Conservation (phyloP, 2,329 filamentous ascomycete species). For the Pyrenophora tritici-repentis region DNA sequence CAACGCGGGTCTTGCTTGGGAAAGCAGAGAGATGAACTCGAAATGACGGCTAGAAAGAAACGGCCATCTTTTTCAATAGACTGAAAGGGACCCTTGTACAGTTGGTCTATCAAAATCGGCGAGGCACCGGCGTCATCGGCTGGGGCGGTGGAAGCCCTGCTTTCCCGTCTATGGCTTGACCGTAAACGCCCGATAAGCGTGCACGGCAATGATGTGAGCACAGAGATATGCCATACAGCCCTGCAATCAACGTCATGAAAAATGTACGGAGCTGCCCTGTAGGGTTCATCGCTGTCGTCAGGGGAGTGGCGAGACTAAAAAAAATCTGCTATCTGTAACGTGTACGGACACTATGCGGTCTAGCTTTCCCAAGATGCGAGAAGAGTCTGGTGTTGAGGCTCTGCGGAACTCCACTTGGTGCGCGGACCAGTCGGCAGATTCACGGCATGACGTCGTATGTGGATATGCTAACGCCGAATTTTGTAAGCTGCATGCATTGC, state of each 20-base stretch:
- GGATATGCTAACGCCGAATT: constrained; percentile 8
- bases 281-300: constrained; percentile 1
- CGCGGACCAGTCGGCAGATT: constrained; percentile 9
- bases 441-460: constrained; percentile 15
- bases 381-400: constrained; percentile 25
- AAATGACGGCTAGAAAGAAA: neutral
- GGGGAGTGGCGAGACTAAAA: constrained; percentile 1
- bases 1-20: neutral
- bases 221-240: neutral
- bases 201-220: neutral
- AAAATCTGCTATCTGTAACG: constrained; percentile 15
- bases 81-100: constrained; percentile 2
- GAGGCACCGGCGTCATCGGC: constrained; percentile 10
- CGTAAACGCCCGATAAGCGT: constrained; percentile 14
- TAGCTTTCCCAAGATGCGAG: constrained; percentile 11
- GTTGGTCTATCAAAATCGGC: constrained; percentile 1
- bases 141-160: constrained; percentile 4
- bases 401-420: constrained; percentile 27
- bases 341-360: constrained; percentile 10
- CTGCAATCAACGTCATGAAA: constrained; percentile 6
- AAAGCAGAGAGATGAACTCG: constrained; percentile 2
- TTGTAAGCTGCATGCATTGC: constrained; percentile 2
- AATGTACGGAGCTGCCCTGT: neutral
- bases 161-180: constrained; percentile 6
- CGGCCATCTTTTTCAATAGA: neutral